A percentile compares a stretch with the other conserved stretches of the same genome.
Conservation (phyloP, 2,329 filamentous ascomycete species). For the Aspergillus fijiensis region DNA sequence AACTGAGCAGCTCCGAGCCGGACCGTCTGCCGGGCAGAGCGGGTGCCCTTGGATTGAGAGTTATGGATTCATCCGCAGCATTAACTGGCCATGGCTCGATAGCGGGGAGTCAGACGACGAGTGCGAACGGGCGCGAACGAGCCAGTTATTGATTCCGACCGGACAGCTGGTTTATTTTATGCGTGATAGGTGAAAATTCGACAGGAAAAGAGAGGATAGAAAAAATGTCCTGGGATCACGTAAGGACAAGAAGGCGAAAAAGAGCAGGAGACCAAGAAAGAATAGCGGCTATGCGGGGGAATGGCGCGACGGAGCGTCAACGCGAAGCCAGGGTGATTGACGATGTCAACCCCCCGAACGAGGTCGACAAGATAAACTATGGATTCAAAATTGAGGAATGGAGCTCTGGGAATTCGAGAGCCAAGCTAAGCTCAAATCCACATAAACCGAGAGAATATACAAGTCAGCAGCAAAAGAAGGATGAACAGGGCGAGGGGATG, state of each 20-base stretch:
- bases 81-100: slow-evolving; percentile 41
- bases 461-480: background rate
- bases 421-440: background rate
- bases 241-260: slow-evolving; percentile 11
- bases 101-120: slow-evolving; percentile 13
- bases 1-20: slow-evolving; percentile 30
- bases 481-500: background rate
- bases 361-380: slow-evolving; percentile 13
- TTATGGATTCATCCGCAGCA: slow-evolving; percentile 43
- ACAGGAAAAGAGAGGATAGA: slow-evolving; percentile 11
- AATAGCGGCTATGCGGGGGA: slow-evolving; percentile 27
- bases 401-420: slow-evolving; percentile 3
- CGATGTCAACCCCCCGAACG: slow-evolving; percentile 19
- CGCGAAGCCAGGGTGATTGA: slow-evolving; percentile 31
- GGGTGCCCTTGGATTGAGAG: slow-evolving; percentile 39
- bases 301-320: slow-evolving; percentile 26
- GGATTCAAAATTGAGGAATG: background rate
- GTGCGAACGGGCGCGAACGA: slow-evolving; percentile 11
- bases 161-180: background rate
- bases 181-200: background rate
- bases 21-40: slow-evolving; percentile 47
- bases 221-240: slow-evolving; percentile 13
- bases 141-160: background rate
- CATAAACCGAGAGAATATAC: slow-evolving; percentile 3
- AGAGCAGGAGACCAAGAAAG: slow-evolving; percentile 13